A percentile compares a stretch with the other conserved stretches of the same genome.
These are phyloP conservation scores for Pseudogymnoascus destructans DNA, from an alignment of 2,329 filamentous ascomycete species.

Conservation along the genomic window DNA sequence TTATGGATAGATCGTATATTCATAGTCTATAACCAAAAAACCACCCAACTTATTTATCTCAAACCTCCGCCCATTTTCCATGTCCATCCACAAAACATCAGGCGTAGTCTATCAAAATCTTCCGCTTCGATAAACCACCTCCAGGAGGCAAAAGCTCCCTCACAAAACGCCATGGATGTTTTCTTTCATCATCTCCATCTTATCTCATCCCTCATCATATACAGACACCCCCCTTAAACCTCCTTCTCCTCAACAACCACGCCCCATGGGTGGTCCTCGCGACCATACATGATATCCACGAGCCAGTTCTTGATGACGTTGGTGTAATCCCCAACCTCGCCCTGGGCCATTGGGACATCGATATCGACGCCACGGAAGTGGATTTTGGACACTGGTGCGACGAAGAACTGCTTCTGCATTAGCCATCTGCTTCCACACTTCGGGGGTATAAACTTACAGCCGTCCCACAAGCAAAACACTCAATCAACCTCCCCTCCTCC, in stretches of 20 bases:
- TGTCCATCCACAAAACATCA: background rate
- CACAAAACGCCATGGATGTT: background rate
- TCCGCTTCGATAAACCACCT: background rate
- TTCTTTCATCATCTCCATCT: background rate
- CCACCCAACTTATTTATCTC: background rate
- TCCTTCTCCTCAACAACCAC: conserved; percentile 50
- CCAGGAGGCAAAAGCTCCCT: background rate
- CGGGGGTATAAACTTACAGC: conserved; percentile 46
- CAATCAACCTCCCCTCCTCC: conserved; percentile 62
- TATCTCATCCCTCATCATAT: background rate
- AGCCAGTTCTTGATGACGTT: conserved; percentile 52
- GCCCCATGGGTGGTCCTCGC: conserved; percentile 54
- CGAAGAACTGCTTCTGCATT: conserved; percentile 44
- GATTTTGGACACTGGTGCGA: conserved; percentile 54
- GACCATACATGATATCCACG: conserved; percentile 62
- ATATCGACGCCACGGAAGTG: conserved; percentile 54
- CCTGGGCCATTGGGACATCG: conserved; percentile 44
- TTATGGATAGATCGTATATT: too few relatives aligned
- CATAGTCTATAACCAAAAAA: too few relatives aligned
- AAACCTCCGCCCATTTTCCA: background rate
- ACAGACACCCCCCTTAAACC: background rate
- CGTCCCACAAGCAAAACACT: conserved; percentile 79
- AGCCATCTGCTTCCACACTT: background rate
- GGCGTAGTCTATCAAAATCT: background rate
- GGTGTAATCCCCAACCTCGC: conserved; percentile 42